Conservation (phyloP, 352 stramenopile genomes). For the Phytophthora brassicae region DNA sequence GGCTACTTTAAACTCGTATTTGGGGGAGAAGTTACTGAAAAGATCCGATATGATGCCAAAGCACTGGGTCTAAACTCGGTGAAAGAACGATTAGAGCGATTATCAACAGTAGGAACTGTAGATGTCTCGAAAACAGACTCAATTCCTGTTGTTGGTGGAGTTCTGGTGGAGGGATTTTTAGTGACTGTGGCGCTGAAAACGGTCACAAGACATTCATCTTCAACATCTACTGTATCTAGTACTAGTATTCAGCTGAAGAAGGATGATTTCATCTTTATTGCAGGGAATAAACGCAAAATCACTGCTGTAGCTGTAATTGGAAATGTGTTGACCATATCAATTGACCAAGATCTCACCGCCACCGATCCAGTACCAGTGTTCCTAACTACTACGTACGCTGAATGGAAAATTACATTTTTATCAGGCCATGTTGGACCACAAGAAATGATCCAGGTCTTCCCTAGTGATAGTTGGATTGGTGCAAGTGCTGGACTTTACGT, state of each 20-base stretch:
- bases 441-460: conserved; percentile 76
- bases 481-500: conserved; percentile 91
- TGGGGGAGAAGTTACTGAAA: conserved; percentile 58
- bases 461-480: conserved; percentile 92
- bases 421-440: conserved; percentile 83
- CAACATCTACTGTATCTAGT: conserved; percentile 23
- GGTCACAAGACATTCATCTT: conserved; percentile 32
- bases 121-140: conserved; percentile 41
- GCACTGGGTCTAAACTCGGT: conserved; percentile 59
- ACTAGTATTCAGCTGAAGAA: conserved; percentile 22
- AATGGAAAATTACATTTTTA: conserved; percentile 80
- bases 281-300: conserved; percentile 45
- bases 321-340: conserved; percentile 12
- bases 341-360: conserved; percentile 23
- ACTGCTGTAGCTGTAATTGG: neutral
- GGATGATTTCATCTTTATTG: conserved; percentile 57
- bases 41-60: conserved; percentile 67
- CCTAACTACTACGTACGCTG: conserved; percentile 57
- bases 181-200: conserved; percentile 40
- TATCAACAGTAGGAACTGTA: conserved; percentile 68
- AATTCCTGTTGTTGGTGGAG: no score
- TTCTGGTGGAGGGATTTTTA: conserved; percentile 18
- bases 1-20: conserved; percentile 76
- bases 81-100: conserved; percentile 66
- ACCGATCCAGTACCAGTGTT: conserved; percentile 64